phyloP scores from a whole-genome alignment of 805 yeast species.

The Kluyveromyces aestuarii region DNA sequence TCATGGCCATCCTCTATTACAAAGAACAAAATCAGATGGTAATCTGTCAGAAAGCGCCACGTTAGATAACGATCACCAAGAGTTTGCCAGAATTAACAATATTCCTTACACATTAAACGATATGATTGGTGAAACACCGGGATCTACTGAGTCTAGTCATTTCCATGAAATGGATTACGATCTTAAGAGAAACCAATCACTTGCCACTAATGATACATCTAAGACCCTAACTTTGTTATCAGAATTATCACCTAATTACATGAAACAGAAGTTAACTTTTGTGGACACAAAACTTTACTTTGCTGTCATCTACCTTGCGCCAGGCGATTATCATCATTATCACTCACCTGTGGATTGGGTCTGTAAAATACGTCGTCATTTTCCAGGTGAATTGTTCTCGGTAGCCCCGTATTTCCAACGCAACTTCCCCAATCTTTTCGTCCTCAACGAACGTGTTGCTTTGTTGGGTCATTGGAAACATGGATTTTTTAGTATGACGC shows the following conservation, averaged over 20 bases:
- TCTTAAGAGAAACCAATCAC: conserved; percentile 42
- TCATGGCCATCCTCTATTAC: conserved; percentile 27
- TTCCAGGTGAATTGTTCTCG: conserved; percentile 88
- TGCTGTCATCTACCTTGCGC: conserved; percentile 91
- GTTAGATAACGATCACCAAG: conserved; percentile 44
- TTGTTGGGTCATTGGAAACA: conserved; percentile 91
- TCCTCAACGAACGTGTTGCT: conserved; percentile 91
- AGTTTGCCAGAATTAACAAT: conserved; percentile 72
- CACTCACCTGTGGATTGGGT: conserved; percentile 98
- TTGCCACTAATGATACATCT: conserved; percentile 21
- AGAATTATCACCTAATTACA: conserved; percentile 20
- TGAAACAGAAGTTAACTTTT: conserved; percentile 8
- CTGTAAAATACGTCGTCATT: conserved; percentile 84
- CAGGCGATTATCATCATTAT: conserved; percentile 96
- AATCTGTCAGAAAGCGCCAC: not conserved
- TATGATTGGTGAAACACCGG: conserved; percentile 43
- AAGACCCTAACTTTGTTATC: conserved; percentile 33
- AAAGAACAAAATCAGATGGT: conserved; percentile 19
- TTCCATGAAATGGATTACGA: conserved; percentile 42
- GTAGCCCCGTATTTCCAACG: conserved; percentile 96
- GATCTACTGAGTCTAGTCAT: conserved; percentile 29
- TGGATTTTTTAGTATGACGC: conserved; percentile 97
- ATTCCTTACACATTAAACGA: conserved; percentile 64
- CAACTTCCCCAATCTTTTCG: conserved; percentile 76
- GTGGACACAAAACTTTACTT: conserved; percentile 55